Evolutionary conservation across 179 eudicot species (phyloP), one percentile per base, ranked within the genome.

Genomic region (Monotropa hypopitys): DNA sequence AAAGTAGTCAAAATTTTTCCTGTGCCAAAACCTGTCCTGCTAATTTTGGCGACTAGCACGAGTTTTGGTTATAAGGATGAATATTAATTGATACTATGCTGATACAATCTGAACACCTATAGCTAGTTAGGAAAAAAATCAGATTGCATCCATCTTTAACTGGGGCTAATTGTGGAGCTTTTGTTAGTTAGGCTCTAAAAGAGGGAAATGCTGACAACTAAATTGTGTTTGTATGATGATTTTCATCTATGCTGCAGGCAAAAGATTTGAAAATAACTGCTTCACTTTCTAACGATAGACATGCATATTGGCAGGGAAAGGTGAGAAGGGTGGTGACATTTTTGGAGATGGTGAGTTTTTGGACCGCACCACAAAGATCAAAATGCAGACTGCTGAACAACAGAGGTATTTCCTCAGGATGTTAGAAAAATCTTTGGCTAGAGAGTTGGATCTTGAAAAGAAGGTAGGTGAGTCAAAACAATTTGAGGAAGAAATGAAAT

Each of bases 391-490:
- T 78, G 86, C 90, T 5, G 97, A 90, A 84, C 95, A 92, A 70
- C 97, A 90, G 84, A 84, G 92, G 76, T 83, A 87, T 81, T 78
- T 90, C 73, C 78, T 95, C 78, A 86, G 87, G 82, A 88, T 89
- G 98, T 89, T 91, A 40, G 99, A 93, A 82, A 90, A 88, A 84
- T 90, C 99, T 65, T 82, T 95, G 79, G 97, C 95, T 3, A 84
- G 89, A 81, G 99, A 95, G 77, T 76, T 95, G 42, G 92, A 91
- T 78, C 89, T 95, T 42, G 99, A 95, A 80, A 88, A 84, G 75
- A 88, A 87, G 77, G 67, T 91, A 53, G 68, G 80, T 54, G 99
- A 95, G 51, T 81, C 88, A 49, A 90, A 78, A 79, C 85, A 86
- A 73, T 66, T 77, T 23, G 85, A 90, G 76, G 94, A 91, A 75